Evolutionary conservation across 225 moss, liverwort and hornwort genomes (phyloP), one percentile per base, ranked within the genome.

Genomic region (Bryum argenteum): DNA sequence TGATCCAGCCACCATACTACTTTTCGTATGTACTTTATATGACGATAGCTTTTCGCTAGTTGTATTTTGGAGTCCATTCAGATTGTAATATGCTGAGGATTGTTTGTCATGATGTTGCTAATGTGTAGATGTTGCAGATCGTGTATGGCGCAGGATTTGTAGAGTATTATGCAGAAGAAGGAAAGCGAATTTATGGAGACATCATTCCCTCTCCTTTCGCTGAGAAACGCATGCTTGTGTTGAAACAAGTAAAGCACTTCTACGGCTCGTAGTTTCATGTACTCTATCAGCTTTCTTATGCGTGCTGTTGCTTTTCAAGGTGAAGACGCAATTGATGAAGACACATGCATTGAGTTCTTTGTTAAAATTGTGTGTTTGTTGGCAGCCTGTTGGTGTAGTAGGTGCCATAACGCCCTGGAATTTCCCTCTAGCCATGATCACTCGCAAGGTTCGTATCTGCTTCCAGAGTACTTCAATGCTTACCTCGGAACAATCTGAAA

Each of bases 351-450:
- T 65, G n/a, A 53, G 59, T 33, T 60, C 24, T 43, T 61, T 72
- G 14, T 58, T 44, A 13, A 54, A 54, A 2, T 73, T 21, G 45
- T 60, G 40, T 66, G 50, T 66, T 78, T 59, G 9, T 72, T 79
- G 76, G 74, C 91, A 96, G 96, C 91, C 96, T 33, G 54, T 96
- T 65, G 96, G 96, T 61, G 96, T 93, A 38, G 93, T 96, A 22
- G 93, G 90, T 67, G 88, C 93, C 40, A 78, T 93, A 61, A 89
- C 93, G 38, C 96, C 96, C 18, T 96, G 96, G 96, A 96, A 96
- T 89, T 96, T 96, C 57, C 93, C 96, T 41, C 73, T 91, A 13
- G 93, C 93, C 26, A 96, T 96, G 96, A 86, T 96, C 64, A 96
- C 96, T 73, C 87, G 93, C 80, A 96, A 96, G 93, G 95, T 95